Conservation (phyloP, 176 grass and related monocot species). For the Oryza glaberrima region DNA sequence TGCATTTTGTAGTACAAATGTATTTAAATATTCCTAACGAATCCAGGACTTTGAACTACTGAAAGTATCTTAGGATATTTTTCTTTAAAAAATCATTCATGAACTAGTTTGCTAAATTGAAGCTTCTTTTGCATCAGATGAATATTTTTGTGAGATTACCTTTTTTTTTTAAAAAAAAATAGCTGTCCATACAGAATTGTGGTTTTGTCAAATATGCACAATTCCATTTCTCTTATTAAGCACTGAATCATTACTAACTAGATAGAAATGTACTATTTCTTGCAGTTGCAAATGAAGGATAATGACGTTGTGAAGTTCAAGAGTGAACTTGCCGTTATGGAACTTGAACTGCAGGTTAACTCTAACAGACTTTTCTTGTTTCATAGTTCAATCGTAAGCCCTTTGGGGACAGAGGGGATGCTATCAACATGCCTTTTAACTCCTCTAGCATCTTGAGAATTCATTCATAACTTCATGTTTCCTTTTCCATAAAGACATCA, state of each 20-base stretch:
- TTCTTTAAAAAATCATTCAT: not conserved
- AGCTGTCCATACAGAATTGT: not conserved
- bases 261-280: constrained; percentile 30
- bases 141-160: not conserved
- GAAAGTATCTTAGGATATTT: not conserved
- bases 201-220: not conserved
- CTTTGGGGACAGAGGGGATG: not conserved
- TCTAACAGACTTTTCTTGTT: constrained; percentile 27
- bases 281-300: constrained; percentile 80
- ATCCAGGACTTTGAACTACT: not conserved
- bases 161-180: not conserved
- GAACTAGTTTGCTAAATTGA: constrained; percentile 10
- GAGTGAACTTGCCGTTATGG: constrained; percentile 89
- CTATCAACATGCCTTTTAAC: constrained; percentile 12
- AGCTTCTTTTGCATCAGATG: not conserved
- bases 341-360: constrained; percentile 91
- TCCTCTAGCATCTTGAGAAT: not conserved
- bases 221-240: constrained; percentile 23
- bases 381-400: not conserved
- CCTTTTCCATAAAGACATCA: not conserved
- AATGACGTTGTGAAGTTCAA: constrained; percentile 70
- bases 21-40: not conserved
- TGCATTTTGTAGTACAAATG: not conserved
- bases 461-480: not conserved
- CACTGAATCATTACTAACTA: constrained; percentile 22